Percentiles rank a stretch among this genome's conserved stretches.
Evolutionary conservation across 1,284 basidiomycete species (phyloP).

Genomic region (Schizophyllum amplum): DNA sequence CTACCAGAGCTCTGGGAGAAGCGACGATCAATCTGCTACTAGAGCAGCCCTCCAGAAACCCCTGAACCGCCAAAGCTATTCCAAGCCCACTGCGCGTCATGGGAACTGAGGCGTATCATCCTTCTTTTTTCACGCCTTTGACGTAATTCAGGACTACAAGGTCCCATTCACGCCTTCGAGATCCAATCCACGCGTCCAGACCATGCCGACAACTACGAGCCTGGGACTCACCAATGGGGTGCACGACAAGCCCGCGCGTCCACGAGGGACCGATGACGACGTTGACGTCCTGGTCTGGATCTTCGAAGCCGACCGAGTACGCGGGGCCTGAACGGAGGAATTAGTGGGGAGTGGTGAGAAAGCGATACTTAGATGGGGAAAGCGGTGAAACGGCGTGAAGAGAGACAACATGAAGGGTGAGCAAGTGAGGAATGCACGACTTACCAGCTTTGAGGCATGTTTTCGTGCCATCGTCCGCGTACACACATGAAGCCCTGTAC

Average conservation of each 20-base stretch:
- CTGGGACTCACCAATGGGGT: slow-evolving; percentile 58
- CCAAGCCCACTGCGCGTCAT: too few relatives aligned
- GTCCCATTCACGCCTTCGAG: too few relatives aligned
- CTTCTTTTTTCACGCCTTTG: too few relatives aligned
- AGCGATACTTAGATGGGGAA: background rate
- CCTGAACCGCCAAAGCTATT: too few relatives aligned
- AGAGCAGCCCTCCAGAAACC: too few relatives aligned
- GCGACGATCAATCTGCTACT: too few relatives aligned
- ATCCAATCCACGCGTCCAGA: too few relatives aligned
- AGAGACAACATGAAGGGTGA: slow-evolving; percentile 1
- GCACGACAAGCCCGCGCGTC: slow-evolving; percentile 66
- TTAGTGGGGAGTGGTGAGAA: background rate
- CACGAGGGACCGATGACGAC: slow-evolving; percentile 47
- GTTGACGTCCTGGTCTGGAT: slow-evolving; percentile 22
- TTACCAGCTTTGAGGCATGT: slow-evolving; percentile 37
- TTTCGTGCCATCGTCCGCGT: slow-evolving; percentile 33
- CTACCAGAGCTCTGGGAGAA: too few relatives aligned
- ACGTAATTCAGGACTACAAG: too few relatives aligned
- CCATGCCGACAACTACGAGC: too few relatives aligned
- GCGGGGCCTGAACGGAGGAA: slow-evolving; percentile 36
- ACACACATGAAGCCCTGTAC: slow-evolving; percentile 47
- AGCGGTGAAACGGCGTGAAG: background rate
- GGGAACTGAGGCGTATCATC: too few relatives aligned
- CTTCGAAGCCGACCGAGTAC: slow-evolving; percentile 39
- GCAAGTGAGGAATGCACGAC: slow-evolving; percentile 6